Percentiles rank a stretch among this genome's conserved stretches.
Evolutionary conservation across 208 protist genomes (phyloP).

Genomic region (Trypanosoma melophagium): DNA sequence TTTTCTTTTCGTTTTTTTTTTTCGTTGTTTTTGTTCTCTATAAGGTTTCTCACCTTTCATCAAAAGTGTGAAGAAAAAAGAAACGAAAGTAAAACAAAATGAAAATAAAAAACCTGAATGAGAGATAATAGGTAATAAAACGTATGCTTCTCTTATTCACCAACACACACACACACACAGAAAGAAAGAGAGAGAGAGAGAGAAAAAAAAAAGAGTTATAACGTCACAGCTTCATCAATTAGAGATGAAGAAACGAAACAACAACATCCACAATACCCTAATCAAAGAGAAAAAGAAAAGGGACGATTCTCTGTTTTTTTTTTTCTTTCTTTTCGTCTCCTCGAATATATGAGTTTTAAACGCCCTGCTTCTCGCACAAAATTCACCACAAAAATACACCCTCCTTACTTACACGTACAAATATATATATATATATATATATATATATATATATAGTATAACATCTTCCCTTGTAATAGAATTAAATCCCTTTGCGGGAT

Average conservation of each 20-base stretch:
- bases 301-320: neutral
- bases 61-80: too few relatives aligned
- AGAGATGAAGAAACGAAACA: neutral
- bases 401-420: neutral
- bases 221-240: too few relatives aligned
- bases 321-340: neutral
- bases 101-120: too few relatives aligned
- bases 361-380: neutral
- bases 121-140: too few relatives aligned
- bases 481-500: slow-evolving; percentile 22
- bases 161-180: too few relatives aligned
- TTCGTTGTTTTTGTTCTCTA: neutral
- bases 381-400: neutral
- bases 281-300: neutral
- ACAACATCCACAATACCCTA: neutral
- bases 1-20: neutral
- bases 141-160: too few relatives aligned
- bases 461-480: too few relatives aligned
- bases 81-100: too few relatives aligned
- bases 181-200: too few relatives aligned
- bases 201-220: too few relatives aligned
- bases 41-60: neutral
- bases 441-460: too few relatives aligned
- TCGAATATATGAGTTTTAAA: neutral
- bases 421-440: neutral